Conservation (phyloP, 2,329 filamentous ascomycete species). For the Beauveria varroae region DNA sequence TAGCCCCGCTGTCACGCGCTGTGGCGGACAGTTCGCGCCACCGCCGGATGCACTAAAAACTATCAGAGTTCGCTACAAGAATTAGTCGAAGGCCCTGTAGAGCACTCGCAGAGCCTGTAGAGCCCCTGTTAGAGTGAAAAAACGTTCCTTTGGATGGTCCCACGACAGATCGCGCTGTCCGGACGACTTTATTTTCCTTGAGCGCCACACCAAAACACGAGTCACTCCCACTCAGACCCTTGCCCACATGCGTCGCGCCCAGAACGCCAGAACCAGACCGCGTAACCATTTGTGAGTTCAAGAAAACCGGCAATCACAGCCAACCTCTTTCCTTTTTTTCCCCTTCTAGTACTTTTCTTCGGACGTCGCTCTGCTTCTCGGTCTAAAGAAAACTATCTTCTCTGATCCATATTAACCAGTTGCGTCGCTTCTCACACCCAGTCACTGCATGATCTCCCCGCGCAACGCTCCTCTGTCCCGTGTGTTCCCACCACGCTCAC, state of each 20-base stretch:
- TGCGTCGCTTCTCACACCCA: too few relatives aligned
- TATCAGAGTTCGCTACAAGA: not conserved
- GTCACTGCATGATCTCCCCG: not conserved
- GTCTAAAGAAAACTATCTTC: not conserved
- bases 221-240: not conserved
- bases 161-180: not conserved
- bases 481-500: not conserved
- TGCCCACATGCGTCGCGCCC: slow-evolving; percentile 20
- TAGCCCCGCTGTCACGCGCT: slow-evolving; percentile 11
- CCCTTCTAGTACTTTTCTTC: not conserved
- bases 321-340: not conserved
- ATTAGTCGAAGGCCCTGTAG: not conserved
- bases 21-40: slow-evolving; percentile 5
- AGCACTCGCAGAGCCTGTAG: too few relatives aligned
- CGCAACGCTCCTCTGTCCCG: not conserved
- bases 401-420: not conserved
- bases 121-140: not conserved
- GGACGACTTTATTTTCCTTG: not conserved
- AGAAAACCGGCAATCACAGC: not conserved
- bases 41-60: not conserved
- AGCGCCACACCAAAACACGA: not conserved
- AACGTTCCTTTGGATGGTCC: not conserved
- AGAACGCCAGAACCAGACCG: slow-evolving; percentile 18
- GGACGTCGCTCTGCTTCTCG: not conserved
- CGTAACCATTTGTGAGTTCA: slow-evolving; percentile 5